These are phyloP conservation scores for Coccomyxa sp. DNA, from an alignment of 139 green algal genomes.

Conservation along the genomic window DNA sequence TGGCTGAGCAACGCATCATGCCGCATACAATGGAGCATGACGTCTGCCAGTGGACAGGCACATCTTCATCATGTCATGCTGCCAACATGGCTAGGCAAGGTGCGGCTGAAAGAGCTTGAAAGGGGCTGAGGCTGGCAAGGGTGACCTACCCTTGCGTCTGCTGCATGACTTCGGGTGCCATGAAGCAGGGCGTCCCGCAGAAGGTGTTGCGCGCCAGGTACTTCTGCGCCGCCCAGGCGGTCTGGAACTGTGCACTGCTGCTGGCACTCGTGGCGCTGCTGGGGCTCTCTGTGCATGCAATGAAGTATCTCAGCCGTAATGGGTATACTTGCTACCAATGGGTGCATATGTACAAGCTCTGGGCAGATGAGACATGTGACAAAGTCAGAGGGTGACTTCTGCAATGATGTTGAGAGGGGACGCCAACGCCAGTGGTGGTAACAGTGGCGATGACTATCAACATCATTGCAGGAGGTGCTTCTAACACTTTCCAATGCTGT, in stretches of 20 bases:
- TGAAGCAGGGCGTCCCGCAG: constrained; percentile 66
- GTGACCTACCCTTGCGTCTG: constrained; percentile 14
- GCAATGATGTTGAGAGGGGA: too few species aligned
- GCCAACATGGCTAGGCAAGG: background rate
- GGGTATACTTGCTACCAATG: too few species aligned
- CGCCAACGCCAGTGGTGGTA: too few species aligned
- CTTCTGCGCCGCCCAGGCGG: background rate
- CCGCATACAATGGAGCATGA: background rate
- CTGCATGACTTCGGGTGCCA: constrained; percentile 73
- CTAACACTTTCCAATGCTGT: too few species aligned
- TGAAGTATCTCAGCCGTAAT: too few species aligned
- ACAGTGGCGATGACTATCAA: too few species aligned
- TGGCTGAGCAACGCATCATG: background rate
- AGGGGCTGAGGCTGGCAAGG: background rate
- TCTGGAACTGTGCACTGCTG: background rate
- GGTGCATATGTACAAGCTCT: too few species aligned
- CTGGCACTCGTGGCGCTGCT: too few species aligned
- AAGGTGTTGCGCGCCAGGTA: constrained; percentile 50
- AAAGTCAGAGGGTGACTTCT: too few species aligned
- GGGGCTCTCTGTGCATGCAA: too few species aligned
- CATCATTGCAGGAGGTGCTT: too few species aligned
- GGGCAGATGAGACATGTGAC: too few species aligned
- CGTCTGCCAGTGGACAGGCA: background rate
- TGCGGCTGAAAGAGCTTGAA: background rate
- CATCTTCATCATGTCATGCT: background rate